These are phyloP conservation scores for Leptomonas pyrrhocoris DNA, from an alignment of 208 protist genomes.

Conservation along the genomic window DNA sequence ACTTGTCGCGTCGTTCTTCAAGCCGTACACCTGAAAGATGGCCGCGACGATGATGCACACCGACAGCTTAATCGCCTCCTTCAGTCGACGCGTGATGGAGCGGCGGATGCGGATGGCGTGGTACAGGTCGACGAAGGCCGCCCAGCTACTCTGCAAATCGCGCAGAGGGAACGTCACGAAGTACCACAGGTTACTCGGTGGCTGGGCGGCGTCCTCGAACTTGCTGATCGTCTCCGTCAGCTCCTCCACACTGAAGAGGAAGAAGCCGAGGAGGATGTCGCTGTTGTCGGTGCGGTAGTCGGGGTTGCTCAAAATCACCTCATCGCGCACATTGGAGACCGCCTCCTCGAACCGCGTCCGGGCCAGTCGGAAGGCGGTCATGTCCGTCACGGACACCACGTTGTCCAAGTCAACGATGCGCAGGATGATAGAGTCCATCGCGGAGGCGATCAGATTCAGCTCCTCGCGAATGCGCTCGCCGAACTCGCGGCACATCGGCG, in stretches of 20 bases:
- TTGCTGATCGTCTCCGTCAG: conserved; percentile 63
- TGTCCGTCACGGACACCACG: conserved; percentile 56
- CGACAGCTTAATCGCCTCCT: conserved; percentile 85
- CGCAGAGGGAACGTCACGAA: conserved; percentile 51
- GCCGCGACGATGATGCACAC: conserved; percentile 71
- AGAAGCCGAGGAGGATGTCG: conserved; percentile 85
- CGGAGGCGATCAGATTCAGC: conserved; percentile 58
- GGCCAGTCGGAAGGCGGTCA: conserved; percentile 56
- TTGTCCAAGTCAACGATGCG: conserved; percentile 69
- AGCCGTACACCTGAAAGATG: conserved; percentile 79
- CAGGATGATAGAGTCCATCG: conserved; percentile 81
- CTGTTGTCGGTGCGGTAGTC: conserved; percentile 80
- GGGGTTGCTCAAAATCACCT: conserved; percentile 83
- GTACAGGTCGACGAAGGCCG: conserved; percentile 47
- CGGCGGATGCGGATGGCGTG: conserved; percentile 43
- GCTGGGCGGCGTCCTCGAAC: conserved; percentile 54
- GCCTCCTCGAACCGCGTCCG: conserved; percentile 68
- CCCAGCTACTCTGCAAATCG: conserved; percentile 59
- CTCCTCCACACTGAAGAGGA: conserved; percentile 84
- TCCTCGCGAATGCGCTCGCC: conserved; percentile 53
- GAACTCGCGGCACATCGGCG: conserved; percentile 71
- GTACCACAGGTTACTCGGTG: conserved; percentile 61
- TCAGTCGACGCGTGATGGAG: conserved; percentile 77
- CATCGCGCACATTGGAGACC: conserved; percentile 69
- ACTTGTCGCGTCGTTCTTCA: conserved; percentile 61